phyloP scores from a whole-genome alignment of 2,329 filamentous ascomycete genomes.

The Geoglossum cookeanum region DNA sequence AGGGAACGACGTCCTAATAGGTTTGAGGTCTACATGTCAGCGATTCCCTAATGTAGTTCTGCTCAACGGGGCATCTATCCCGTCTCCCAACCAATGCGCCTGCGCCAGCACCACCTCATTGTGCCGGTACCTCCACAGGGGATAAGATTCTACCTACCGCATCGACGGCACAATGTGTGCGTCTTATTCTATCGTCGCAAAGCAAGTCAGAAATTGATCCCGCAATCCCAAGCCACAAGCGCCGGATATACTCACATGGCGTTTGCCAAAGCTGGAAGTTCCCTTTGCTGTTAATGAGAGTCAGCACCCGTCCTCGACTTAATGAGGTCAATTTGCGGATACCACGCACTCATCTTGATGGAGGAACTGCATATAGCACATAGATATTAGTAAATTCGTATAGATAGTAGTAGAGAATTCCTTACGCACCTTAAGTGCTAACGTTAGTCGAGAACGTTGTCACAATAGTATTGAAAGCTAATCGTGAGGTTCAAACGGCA shows the following conservation, averaged over 20 bases:
- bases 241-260: slow-evolving; percentile 35
- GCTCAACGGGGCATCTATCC: slow-evolving; percentile 1
- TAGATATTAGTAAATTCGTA: neutral
- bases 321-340: slow-evolving; percentile 14
- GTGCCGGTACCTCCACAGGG: slow-evolving; percentile 1
- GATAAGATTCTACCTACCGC: slow-evolving; percentile 46
- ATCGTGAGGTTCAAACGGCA: neutral
- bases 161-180: slow-evolving; percentile 96
- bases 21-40: slow-evolving; percentile 14
- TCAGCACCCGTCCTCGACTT: slow-evolving; percentile 9
- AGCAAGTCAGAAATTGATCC: neutral
- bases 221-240: neutral
- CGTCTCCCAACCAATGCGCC: neutral
- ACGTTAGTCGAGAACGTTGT: neutral
- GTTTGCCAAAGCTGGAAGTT: slow-evolving; percentile 54
- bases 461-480: neutral
- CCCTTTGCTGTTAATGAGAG: slow-evolving; percentile 39
- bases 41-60: slow-evolving; percentile 11
- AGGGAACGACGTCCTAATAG: slow-evolving; percentile 73
- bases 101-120: slow-evolving; percentile 5
- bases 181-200: slow-evolving; percentile 53
- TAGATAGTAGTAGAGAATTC: neutral
- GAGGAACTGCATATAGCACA: slow-evolving; percentile 21
- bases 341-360: slow-evolving; percentile 37
- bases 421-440: neutral